Conservation (phyloP, 179 eudicot genomes). For the Nepenthes alata region DNA sequence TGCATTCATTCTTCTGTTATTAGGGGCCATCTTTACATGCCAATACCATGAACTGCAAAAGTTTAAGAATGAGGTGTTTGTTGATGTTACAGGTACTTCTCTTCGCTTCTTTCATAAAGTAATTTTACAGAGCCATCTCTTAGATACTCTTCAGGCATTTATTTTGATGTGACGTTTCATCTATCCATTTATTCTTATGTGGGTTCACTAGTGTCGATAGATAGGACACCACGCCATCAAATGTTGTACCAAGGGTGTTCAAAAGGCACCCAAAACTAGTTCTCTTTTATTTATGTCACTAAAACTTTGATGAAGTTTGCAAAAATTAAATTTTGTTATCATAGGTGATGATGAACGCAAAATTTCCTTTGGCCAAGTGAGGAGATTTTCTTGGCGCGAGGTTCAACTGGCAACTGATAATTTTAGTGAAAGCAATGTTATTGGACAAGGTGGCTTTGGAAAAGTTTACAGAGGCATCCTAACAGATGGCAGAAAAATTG, state of each 20-base stretch:
- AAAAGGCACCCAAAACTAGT: no score
- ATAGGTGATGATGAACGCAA: constrained; percentile 74
- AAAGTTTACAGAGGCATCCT: constrained; percentile 79
- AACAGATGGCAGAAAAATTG: constrained; percentile 53
- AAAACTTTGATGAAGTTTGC: no score
- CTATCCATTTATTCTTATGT: no score
- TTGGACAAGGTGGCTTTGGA: constrained; percentile 95
- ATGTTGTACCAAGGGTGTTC: no score
- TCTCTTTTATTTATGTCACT: no score
- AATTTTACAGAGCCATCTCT: background rate
- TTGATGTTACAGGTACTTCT: constrained; percentile 70
- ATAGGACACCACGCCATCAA: no score
- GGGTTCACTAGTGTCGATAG: no score
- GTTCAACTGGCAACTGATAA: constrained; percentile 71
- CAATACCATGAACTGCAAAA: constrained; percentile 28
- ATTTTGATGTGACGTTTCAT: no score
- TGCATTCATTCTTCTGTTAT: constrained; percentile 47
- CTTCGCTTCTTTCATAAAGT: background rate
- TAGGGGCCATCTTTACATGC: constrained; percentile 51
- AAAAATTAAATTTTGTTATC: background rate
- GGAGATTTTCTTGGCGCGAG: constrained; percentile 85
- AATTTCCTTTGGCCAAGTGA: constrained; percentile 67
- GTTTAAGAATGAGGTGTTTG: constrained; percentile 40
- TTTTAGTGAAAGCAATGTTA: constrained; percentile 59
- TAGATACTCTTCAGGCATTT: no score